phyloP scores from a whole-genome alignment of 2,329 filamentous ascomycete species.

The Phaeophleospora eucalypticola region DNA sequence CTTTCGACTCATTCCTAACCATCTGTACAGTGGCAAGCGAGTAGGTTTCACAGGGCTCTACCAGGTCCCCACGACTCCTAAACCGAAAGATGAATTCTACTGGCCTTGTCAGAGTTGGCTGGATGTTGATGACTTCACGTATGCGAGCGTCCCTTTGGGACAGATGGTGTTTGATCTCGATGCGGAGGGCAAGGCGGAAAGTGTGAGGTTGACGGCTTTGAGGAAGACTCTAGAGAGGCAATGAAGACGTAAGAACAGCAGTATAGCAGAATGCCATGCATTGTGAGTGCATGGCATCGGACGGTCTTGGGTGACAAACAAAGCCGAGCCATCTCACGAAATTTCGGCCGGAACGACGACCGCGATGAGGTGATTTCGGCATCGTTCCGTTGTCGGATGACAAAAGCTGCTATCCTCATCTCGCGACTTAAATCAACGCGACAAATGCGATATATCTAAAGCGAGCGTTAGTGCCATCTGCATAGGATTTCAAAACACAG shows the following conservation, averaged over 20 bases:
- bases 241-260: too few species aligned
- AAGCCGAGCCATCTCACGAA: too few species aligned
- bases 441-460: too few species aligned
- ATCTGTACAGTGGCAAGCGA: conserved; percentile 18
- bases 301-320: too few species aligned
- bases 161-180: conserved; percentile 25
- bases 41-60: conserved; percentile 17
- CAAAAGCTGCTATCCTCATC: neutral
- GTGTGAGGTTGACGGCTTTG: conserved; percentile 14
- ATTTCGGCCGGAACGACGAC: too few species aligned
- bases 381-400: neutral
- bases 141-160: conserved; percentile 17
- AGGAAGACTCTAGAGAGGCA: conserved; percentile 14
- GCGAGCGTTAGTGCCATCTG: too few species aligned
- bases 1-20: conserved; percentile 26
- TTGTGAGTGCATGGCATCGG: too few species aligned
- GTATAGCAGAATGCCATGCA: too few species aligned
- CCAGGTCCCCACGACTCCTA: conserved; percentile 12
- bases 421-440: neutral
- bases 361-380: neutral
- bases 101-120: conserved; percentile 15
- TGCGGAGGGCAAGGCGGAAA: conserved; percentile 11
- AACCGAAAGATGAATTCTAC: conserved; percentile 16
- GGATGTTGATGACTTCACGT: conserved; percentile 21
- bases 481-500: too few species aligned